Base-by-base conservation (phyloP, 352 stramenopile genomes). In the Globisporangium heterothallicum region DNA sequence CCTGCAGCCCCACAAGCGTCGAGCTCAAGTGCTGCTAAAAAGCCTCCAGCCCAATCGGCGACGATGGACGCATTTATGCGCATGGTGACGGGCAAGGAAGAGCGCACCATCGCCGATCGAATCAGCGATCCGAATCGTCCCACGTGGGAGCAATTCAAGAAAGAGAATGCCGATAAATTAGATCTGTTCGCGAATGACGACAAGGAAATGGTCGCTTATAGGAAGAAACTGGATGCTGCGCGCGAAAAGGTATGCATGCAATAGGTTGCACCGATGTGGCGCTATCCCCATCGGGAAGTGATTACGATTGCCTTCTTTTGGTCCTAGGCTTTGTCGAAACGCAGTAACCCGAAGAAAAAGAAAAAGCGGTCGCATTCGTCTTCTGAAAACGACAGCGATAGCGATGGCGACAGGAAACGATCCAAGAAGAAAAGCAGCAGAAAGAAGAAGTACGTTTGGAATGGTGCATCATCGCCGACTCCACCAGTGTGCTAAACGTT, bases 131-230 rank as follows among this genome's bases (percentile, higher is more conserved):
- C 82, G 51, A 98, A 97, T 58, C 82, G 94, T 35, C 94, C 94
- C 22, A 97, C 92, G 32, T 98, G 94, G 94, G 94, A 98, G 64
- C 86, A 97, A 51, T 98, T 96, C 72, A 98, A 98, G 68, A 96
- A 96, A 59, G 89, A 98, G 54, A 98, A 98, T 57, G 78, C 92
- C 18, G 92, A 97, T 61, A 97, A 97, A 61, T 66, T 98, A 18
- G 84, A 97, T 52, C 57, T 98, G 42, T 49, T 61, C 14, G 74
- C 76, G 24, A 82, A 89, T 19, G 88, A 94, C 58, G 74, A 95
- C 53, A 93, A 94, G 56, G 89, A 97, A 61, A 98, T 98, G 94
- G 75, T 92, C 49, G 87, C 85, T 38, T 98, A 98, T 70, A 70
- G 93, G 34, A 91, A 91, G 58, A 77, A 97, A 58, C 68, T 98